Conservation (phyloP, 495 filamentous ascomycete genomes). For the Bryoglossum gracile region DNA sequence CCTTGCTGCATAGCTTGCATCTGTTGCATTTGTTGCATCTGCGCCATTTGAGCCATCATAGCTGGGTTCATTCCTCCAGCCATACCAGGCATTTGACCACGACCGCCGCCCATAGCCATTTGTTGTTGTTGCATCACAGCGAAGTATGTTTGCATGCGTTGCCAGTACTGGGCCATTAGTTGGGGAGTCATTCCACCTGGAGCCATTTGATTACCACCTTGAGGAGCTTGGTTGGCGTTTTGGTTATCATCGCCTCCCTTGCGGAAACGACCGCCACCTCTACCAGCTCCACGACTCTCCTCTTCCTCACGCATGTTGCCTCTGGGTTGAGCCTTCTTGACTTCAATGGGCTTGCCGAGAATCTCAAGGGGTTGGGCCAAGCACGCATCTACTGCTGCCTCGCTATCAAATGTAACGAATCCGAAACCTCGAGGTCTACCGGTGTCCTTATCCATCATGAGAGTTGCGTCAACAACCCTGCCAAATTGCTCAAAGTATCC, state of each 20-base stretch:
- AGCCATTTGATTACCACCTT: conserved; percentile 38
- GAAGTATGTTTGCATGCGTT: conserved; percentile 96
- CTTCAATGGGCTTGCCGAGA: conserved; percentile 90
- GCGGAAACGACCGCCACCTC: conserved; percentile 33
- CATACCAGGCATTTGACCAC: conserved; percentile 34
- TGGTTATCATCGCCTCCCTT: conserved; percentile 44
- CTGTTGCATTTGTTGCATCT: conserved; percentile 68
- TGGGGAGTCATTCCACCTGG: conserved; percentile 78
- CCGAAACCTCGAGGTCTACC: conserved; percentile 92
- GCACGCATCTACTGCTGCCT: conserved; percentile 88
- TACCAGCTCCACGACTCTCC: conserved; percentile 43
- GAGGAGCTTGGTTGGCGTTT: conserved; percentile 29
- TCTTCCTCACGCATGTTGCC: conserved; percentile 92
- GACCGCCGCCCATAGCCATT: conserved; percentile 52
- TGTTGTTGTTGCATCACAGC: conserved; percentile 81
- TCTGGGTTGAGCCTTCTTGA: conserved; percentile 94
- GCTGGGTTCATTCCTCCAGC: conserved; percentile 47
- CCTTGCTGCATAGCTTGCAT: conserved; percentile 60
- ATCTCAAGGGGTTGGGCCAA: conserved; percentile 76
- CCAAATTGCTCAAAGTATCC: conserved; percentile 96
- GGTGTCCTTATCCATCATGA: conserved; percentile 99
- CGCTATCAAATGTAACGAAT: conserved; percentile 98
- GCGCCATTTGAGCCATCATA: conserved; percentile 66
- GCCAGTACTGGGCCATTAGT: conserved; percentile 97
- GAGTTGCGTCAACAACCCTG: conserved; percentile 88